phyloP scores from a whole-genome alignment of 2,329 filamentous ascomycete species.

The Coniella vitis region DNA sequence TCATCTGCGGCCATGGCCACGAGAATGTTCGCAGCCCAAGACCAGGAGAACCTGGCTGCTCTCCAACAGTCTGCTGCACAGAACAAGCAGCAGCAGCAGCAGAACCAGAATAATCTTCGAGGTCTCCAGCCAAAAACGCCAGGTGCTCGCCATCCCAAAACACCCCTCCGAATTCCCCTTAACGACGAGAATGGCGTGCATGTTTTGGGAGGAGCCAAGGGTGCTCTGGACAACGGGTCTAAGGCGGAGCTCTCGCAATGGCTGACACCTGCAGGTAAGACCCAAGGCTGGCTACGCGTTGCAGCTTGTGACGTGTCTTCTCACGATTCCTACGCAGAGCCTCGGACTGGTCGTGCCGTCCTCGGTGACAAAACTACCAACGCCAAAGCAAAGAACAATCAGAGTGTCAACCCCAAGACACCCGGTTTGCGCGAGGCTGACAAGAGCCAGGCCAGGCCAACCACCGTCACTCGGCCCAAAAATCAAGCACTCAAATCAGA shows the following conservation, averaged over 20 bases:
- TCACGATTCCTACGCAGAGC: constrained; percentile 34
- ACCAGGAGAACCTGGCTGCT: constrained; percentile 84
- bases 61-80: constrained; percentile 64
- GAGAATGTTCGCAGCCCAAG: constrained; percentile 67
- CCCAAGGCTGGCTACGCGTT: background rate
- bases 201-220: constrained; percentile 44
- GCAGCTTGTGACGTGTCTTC: background rate
- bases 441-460: constrained; percentile 55
- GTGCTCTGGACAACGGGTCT: constrained; percentile 32
- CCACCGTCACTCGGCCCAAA: constrained; percentile 52
- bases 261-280: constrained; percentile 72
- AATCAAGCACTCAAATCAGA: constrained; percentile 46
- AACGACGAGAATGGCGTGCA: constrained; percentile 79
- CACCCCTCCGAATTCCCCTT: constrained; percentile 67
- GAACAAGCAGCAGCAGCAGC: constrained; percentile 49
- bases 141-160: constrained; percentile 68
- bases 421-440: constrained; percentile 46
- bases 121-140: constrained; percentile 68
- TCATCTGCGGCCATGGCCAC: background rate
- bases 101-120: constrained; percentile 24
- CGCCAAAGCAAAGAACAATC: background rate
- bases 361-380: constrained; percentile 91
- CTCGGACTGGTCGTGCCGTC: constrained; percentile 63
- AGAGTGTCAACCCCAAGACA: constrained; percentile 32
- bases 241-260: constrained; percentile 13